Evolutionary conservation across 2,329 filamentous ascomycete genomes (phyloP).

Genomic region (Rachicladosporium sp.): DNA sequence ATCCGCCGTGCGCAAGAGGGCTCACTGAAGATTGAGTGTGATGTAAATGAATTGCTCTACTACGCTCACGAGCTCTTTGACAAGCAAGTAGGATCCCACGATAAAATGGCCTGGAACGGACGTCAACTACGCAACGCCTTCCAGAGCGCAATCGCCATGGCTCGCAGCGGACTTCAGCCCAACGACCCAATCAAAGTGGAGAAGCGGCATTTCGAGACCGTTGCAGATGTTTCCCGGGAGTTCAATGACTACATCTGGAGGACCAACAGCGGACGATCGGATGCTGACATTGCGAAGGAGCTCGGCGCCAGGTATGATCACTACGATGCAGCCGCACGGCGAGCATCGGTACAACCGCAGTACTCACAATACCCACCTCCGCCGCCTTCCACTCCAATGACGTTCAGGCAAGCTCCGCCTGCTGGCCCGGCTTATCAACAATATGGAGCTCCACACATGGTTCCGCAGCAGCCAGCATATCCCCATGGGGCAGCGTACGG

Average conservation of each 20-base stretch:
- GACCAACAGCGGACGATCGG: neutral
- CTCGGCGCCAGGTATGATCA: neutral
- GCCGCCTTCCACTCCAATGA: conserved; percentile 29
- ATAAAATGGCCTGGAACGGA: conserved; percentile 18
- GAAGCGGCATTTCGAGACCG: conserved; percentile 1
- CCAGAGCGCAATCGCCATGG: conserved; percentile 22
- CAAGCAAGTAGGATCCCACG: neutral
- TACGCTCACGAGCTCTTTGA: neutral
- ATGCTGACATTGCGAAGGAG: conserved; percentile 1
- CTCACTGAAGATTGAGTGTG: too few species aligned
- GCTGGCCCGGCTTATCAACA: too few species aligned
- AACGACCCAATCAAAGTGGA: neutral
- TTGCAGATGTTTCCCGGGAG: conserved; percentile 1
- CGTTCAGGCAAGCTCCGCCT: too few species aligned
- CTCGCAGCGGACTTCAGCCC: neutral
- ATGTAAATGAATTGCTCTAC: neutral
- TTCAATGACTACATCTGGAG: conserved; percentile 3
- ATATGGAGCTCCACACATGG: too few species aligned
- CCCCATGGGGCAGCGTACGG: too few species aligned
- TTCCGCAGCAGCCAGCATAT: too few species aligned
- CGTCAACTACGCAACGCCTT: conserved; percentile 25
- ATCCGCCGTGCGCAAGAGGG: conserved; percentile 1
- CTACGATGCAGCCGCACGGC: neutral
- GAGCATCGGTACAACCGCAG: conserved; percentile 7
- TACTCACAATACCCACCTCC: conserved; percentile 21